Evolutionary conservation across 139 green algal genomes (phyloP).

Genomic region (Zygnema circumcarinatum): DNA sequence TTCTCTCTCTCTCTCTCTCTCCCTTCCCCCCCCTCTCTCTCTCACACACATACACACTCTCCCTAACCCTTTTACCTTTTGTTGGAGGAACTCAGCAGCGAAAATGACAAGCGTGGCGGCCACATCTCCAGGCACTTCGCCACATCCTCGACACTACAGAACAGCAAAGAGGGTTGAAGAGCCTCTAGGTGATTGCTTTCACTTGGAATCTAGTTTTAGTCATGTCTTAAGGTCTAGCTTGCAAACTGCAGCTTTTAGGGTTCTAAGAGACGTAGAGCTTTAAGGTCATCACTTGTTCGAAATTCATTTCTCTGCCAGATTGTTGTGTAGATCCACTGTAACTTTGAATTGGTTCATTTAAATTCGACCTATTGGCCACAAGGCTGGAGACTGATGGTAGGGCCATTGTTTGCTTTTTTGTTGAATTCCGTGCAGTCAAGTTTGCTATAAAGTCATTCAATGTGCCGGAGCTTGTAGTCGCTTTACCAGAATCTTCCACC

Average conservation of each 20-base stretch:
- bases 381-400: neutral
- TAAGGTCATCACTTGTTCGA: neutral
- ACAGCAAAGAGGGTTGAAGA: neutral
- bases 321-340: too few species aligned
- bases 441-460: slow-evolving; percentile 39
- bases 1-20: neutral
- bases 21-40: neutral
- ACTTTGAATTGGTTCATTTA: too few species aligned
- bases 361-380: neutral
- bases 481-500: slow-evolving; percentile 15
- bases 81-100: neutral
- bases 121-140: slow-evolving; percentile 1
- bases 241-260: neutral
- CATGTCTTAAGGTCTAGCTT: neutral
- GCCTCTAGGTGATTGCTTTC: neutral
- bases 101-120: slow-evolving; percentile 3
- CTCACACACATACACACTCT: neutral
- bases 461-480: slow-evolving; percentile 26
- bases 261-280: neutral
- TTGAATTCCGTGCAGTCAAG: slow-evolving; percentile 17
- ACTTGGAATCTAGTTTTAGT: neutral
- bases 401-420: neutral
- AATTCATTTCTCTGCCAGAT: neutral
- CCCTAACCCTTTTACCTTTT: neutral
- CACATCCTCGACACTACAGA: neutral